A percentile compares a stretch with the other conserved stretches of the same genome.
These are phyloP conservation scores for Tillandsia fasciculata DNA, from an alignment of 176 grass and related monocot species.

Conservation along the genomic window DNA sequence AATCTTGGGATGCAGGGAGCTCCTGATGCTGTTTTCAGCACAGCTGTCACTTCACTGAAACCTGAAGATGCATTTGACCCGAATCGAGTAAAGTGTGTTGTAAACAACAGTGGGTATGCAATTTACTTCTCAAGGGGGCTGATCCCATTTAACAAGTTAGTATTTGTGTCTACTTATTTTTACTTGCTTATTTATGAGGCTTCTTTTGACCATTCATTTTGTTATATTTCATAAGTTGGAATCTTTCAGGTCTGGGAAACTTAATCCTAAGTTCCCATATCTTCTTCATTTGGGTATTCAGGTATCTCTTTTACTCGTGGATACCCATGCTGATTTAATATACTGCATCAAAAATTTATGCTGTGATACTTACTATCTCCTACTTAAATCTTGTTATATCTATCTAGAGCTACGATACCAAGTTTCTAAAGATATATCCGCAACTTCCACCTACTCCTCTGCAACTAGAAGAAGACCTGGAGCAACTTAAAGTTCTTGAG, in stretches of 20 bases:
- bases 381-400: not conserved
- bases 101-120: slow-evolving; percentile 84
- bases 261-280: slow-evolving; percentile 65
- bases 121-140: slow-evolving; percentile 97
- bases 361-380: not conserved
- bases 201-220: slow-evolving; percentile 4
- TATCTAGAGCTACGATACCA: slow-evolving; percentile 65
- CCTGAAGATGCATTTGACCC: slow-evolving; percentile 73
- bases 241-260: slow-evolving; percentile 68
- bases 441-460: slow-evolving; percentile 57
- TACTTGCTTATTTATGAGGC: not conserved
- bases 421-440: slow-evolving; percentile 89
- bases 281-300: slow-evolving; percentile 95
- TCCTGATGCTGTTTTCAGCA: slow-evolving; percentile 98
- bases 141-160: slow-evolving; percentile 90
- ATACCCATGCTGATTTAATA: not conserved
- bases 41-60: slow-evolving; percentile 76
- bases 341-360: not conserved
- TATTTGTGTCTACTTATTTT: not conserved
- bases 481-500: slow-evolving; percentile 97
- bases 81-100: slow-evolving; percentile 91
- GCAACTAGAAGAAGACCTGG: slow-evolving; percentile 90
- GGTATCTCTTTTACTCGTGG: slow-evolving; percentile 31
- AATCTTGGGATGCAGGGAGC: slow-evolving; percentile 34
- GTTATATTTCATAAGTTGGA: slow-evolving; percentile 1